A percentile compares a stretch with the other conserved stretches of the same genome.
These are phyloP conservation scores for Malassezia globosa DNA, from an alignment of 1,284 basidiomycete species.

Conservation along the genomic window DNA sequence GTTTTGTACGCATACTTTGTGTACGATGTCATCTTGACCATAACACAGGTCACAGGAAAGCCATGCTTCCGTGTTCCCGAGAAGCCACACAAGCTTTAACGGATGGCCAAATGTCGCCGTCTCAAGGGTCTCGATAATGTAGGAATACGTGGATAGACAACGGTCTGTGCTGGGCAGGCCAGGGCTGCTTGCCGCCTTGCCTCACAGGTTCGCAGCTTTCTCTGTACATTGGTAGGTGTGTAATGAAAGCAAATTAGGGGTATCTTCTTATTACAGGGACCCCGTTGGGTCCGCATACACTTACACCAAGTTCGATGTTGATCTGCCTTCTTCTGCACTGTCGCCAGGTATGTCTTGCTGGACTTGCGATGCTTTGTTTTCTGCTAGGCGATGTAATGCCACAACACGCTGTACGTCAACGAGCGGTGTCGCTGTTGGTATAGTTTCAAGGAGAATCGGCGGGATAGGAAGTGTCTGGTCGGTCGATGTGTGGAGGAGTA, in stretches of 20 bases:
- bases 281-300: too few relatives aligned
- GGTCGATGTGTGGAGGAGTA: conserved; percentile 13
- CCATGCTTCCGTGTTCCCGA: conserved; percentile 13
- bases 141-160: too few relatives aligned
- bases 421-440: neutral
- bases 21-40: conserved; percentile 37
- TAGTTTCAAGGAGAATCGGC: neutral
- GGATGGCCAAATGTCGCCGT: neutral
- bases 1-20: conserved; percentile 64
- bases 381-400: neutral
- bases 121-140: conserved; percentile 8
- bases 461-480: conserved; percentile 54
- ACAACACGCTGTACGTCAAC: conserved; percentile 5
- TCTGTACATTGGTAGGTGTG: too few relatives aligned
- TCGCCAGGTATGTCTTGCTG: too few relatives aligned
- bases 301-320: too few relatives aligned
- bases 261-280: too few relatives aligned
- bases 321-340: too few relatives aligned
- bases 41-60: conserved; percentile 27
- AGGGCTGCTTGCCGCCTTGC: too few relatives aligned
- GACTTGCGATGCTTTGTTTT: too few relatives aligned
- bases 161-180: too few relatives aligned
- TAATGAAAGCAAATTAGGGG: too few relatives aligned
- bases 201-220: too few relatives aligned
- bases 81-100: neutral